These are phyloP conservation scores for Austroboletus festivus DNA, from an alignment of 768 basidiomycete genomes.

Conservation along the genomic window DNA sequence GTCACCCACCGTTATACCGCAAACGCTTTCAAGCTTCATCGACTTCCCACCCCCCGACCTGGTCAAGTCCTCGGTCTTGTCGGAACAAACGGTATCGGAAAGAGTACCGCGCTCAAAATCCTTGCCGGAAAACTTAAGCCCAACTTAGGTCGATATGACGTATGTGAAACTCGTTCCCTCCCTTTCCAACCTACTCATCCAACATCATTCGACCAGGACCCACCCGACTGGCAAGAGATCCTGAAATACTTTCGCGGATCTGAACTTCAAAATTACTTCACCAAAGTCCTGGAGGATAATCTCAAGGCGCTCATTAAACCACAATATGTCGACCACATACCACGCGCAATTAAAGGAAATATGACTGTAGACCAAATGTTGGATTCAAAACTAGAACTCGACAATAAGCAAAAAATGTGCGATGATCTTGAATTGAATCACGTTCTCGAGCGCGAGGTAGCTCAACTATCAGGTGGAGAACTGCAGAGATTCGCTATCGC, in stretches of 20 bases:
- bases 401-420: slow-evolving; percentile 86
- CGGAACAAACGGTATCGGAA: slow-evolving; percentile 99
- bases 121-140: slow-evolving; percentile 97
- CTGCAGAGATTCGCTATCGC: slow-evolving; percentile 98
- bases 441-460: slow-evolving; percentile 80
- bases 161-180: slow-evolving; percentile 35
- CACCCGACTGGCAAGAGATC: slow-evolving; percentile 99
- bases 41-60: slow-evolving; percentile 93
- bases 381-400: slow-evolving; percentile 81
- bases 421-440: slow-evolving; percentile 84
- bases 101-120: slow-evolving; percentile 96
- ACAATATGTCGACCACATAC: slow-evolving; percentile 99
- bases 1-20: slow-evolving; percentile 98
- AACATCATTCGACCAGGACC: slow-evolving; percentile 56
- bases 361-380: slow-evolving; percentile 91
- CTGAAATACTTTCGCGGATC: slow-evolving; percentile 98
- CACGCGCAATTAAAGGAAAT: slow-evolving; percentile 87
- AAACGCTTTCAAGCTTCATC: slow-evolving; percentile 98
- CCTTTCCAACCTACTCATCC: background rate
- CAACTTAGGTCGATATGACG: slow-evolving; percentile 95
- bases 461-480: slow-evolving; percentile 92
- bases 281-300: slow-evolving; percentile 97
- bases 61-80: slow-evolving; percentile 99
- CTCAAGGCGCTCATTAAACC: slow-evolving; percentile 98
- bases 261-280: slow-evolving; percentile 99